Conservation (phyloP, 495 filamentous ascomycete species). For the Talaromyces ruber region DNA sequence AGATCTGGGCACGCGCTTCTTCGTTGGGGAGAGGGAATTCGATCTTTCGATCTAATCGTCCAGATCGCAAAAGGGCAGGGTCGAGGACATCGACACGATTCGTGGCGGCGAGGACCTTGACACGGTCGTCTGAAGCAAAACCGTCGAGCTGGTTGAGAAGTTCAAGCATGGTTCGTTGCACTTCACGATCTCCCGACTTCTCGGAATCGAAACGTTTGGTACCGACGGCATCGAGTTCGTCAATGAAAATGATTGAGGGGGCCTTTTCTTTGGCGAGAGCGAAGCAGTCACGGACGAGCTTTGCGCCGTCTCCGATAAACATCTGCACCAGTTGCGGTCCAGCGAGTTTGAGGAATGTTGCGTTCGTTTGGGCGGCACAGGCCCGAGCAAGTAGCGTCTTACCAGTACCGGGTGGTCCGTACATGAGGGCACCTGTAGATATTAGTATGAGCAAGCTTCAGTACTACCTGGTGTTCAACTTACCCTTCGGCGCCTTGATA, state of each 20-base stretch:
- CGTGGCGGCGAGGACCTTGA: slow-evolving; percentile 97
- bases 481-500: slow-evolving; percentile 99
- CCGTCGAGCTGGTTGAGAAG: slow-evolving; percentile 98
- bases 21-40: slow-evolving; percentile 99
- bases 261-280: slow-evolving; percentile 97
- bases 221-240: slow-evolving; percentile 93
- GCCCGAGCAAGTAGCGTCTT: slow-evolving; percentile 96
- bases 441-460: slow-evolving; percentile 11
- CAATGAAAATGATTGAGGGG: slow-evolving; percentile 98
- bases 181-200: slow-evolving; percentile 95
- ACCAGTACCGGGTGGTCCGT: slow-evolving; percentile 91
- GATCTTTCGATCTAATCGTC: slow-evolving; percentile 96
- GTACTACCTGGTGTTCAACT: slow-evolving; percentile 7
- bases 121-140: slow-evolving; percentile 96
- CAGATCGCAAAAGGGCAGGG: slow-evolving; percentile 86
- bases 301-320: slow-evolving; percentile 99
- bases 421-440: slow-evolving; percentile 83
- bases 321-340: slow-evolving; percentile 99
- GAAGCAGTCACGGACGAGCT: slow-evolving; percentile 95
- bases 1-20: slow-evolving; percentile 92
- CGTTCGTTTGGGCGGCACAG: slow-evolving; percentile 95
- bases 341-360: slow-evolving; percentile 97
- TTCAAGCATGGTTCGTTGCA: slow-evolving; percentile 98
- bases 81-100: slow-evolving; percentile 98
- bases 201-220: slow-evolving; percentile 99